Evolutionary conservation across 2,329 filamentous ascomycete genomes (phyloP).

Genomic region (Hypoxylon sp.): DNA sequence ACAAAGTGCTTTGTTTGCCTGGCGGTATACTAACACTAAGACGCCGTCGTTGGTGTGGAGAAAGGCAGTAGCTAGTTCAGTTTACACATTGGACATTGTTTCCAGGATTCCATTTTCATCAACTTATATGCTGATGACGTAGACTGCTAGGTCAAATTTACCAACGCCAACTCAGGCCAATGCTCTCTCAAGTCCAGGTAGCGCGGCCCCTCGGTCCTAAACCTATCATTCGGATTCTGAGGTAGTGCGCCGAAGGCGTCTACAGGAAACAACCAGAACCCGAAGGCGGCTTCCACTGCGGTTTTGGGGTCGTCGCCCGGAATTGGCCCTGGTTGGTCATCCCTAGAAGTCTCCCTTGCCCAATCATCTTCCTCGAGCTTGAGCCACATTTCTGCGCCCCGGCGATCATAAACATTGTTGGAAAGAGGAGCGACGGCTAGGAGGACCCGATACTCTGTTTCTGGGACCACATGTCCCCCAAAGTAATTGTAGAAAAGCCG

Average conservation of each 20-base stretch:
- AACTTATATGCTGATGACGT: background rate
- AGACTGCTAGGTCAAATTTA: constrained; percentile 11
- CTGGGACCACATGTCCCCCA: background rate
- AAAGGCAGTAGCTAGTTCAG: too few species aligned
- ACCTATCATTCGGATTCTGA: constrained; percentile 2
- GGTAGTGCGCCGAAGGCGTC: constrained; percentile 20
- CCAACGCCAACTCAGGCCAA: constrained; percentile 33
- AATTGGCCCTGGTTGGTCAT: background rate
- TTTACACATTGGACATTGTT: too few species aligned
- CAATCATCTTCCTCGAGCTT: background rate
- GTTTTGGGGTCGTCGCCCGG: background rate
- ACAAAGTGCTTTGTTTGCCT: background rate
- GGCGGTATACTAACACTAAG: too few species aligned
- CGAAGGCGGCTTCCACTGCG: constrained; percentile 24
- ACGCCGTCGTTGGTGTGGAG: too few species aligned
- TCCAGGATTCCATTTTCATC: background rate
- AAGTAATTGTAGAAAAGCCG: constrained; percentile 11
- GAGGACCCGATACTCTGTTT: constrained; percentile 10
- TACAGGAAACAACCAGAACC: constrained; percentile 41
- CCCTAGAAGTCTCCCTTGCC: background rate
- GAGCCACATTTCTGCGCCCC: constrained; percentile 18
- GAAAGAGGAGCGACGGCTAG: background rate
- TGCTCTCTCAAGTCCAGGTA: constrained; percentile 24
- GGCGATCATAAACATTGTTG: constrained; percentile 4
- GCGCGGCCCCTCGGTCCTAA: background rate